A percentile compares a stretch with the other conserved stretches of the same genome.
phyloP scores from a whole-genome alignment of 2,329 filamentous ascomycete genomes.

The Penicillium sp. region DNA sequence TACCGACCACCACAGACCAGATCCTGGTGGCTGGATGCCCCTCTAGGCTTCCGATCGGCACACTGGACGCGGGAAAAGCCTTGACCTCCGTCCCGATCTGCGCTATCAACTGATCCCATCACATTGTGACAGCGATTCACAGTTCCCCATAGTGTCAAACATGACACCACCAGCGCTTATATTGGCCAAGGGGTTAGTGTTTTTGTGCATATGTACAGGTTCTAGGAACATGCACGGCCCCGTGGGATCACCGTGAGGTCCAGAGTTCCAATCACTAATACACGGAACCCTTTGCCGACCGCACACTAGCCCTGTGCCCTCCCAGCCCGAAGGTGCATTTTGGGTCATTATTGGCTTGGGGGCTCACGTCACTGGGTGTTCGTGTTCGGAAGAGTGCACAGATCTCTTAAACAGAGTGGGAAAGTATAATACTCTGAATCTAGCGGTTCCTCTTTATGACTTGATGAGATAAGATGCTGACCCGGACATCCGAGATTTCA shows the following conservation, averaged over 20 bases:
- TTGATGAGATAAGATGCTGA: neutral
- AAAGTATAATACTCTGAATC: no score
- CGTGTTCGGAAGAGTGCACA: neutral
- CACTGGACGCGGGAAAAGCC: neutral
- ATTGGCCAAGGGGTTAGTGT: neutral
- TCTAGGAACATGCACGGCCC: neutral
- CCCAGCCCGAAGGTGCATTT: neutral
- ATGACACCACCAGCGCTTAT: slow-evolving; percentile 20
- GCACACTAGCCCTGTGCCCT: slow-evolving; percentile 2
- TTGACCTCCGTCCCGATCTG: neutral
- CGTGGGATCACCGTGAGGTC: slow-evolving; percentile 5
- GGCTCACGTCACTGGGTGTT: slow-evolving; percentile 1
- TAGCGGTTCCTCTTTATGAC: neutral
- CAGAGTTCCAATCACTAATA: slow-evolving; percentile 2
- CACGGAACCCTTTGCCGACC: slow-evolving; percentile 16
- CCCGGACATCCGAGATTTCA: neutral
- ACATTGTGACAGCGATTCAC: slow-evolving; percentile 10
- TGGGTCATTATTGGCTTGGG: neutral
- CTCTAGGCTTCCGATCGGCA: slow-evolving; percentile 3
- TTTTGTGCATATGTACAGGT: neutral
- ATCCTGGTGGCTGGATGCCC: neutral
- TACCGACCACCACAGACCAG: neutral
- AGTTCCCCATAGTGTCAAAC: slow-evolving; percentile 12
- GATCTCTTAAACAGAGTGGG: no score
- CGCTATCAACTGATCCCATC: slow-evolving; percentile 1